Base-by-base conservation (phyloP, 306 rosid genomes). In the Trifolium dubium region DNA sequence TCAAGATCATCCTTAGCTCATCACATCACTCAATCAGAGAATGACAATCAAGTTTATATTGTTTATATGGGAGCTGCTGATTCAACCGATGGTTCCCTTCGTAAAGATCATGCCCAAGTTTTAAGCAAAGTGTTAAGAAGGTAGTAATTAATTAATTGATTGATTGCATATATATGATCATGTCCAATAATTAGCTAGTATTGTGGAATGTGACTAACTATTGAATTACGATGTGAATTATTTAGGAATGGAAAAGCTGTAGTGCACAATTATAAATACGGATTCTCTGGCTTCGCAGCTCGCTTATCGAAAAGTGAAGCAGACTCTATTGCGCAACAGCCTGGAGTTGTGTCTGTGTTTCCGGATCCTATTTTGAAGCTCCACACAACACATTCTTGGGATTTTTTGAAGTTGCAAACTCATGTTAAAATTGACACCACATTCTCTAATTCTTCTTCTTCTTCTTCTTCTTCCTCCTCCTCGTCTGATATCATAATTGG, bases 251-350 rank as follows among this genome's bases (percentile, higher is more conserved):
- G 31, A 67, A 91, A 78, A 5, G 90, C 89, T 6, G n/a, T 89
- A 64, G 82, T 91, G 54, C 94, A 76, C 14, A 88, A 87, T 29
- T 93, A 93, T 30, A 88, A 17, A 49, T 85, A 93, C 71, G 98
- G 98, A 10, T 93, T 93, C 87, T 85, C 97, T 1, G 98, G 98
- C 0, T 93, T 93, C 49, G 97, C 97, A 2, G 96, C 96, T 39
- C 88, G 77, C 19, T 29, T 93, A 28, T 73, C 98, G 0, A 70
- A 86, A 75, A 76, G 85, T 37, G 97, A 93, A 50, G 94, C 96
- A 13, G 11, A 2, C 0, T 81, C 78, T 8, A 84, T 91, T n/a
- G 83, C 88, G 43, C 19, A 76, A 10, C 81, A 77, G 44, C 86
- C 92, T 0, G 94, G 97, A 49, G 98, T 93, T 2, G 89, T 93